Evolutionary conservation across 768 basidiomycete genomes (phyloP).

Genomic region (Mycena amicta): DNA sequence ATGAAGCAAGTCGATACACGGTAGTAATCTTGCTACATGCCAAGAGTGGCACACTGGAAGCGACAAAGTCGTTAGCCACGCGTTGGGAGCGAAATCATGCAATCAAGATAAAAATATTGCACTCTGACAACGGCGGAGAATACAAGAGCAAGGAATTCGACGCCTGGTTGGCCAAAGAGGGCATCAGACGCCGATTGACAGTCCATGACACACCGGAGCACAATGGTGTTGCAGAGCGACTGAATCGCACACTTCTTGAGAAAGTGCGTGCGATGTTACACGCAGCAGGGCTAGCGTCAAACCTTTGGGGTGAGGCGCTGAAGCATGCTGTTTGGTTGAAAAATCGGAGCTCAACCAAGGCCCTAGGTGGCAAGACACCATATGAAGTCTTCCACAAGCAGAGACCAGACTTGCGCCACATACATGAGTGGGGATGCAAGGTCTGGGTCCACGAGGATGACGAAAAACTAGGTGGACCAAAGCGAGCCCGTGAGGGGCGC

Average conservation of each 20-base stretch:
- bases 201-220: constrained; percentile 32
- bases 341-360: constrained; percentile 27
- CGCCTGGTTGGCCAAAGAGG: constrained; percentile 18
- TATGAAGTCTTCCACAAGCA: constrained; percentile 19
- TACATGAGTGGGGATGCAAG: constrained; percentile 24
- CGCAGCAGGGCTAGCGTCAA: constrained; percentile 26
- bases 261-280: constrained; percentile 32
- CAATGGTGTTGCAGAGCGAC: constrained; percentile 40
- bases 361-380: constrained; percentile 21
- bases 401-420: constrained; percentile 23
- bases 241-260: constrained; percentile 33
- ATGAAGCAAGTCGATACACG: constrained; percentile 30
- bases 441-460: constrained; percentile 23
- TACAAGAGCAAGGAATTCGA: constrained; percentile 26
- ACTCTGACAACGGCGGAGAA: constrained; percentile 32
- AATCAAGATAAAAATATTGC: constrained; percentile 27
- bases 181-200: constrained; percentile 23
- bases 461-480: constrained; percentile 32
- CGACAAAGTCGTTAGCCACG: constrained; percentile 28
- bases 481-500: too few relatives aligned
- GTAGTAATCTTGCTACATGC: constrained; percentile 23
- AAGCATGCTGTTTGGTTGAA: constrained; percentile 27
- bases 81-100: constrained; percentile 27
- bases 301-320: constrained; percentile 35
- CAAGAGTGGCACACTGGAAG: constrained; percentile 30